phyloP scores from a whole-genome alignment of 2,329 filamentous ascomycete genomes.

The Pseudopyricularia cyperi region DNA sequence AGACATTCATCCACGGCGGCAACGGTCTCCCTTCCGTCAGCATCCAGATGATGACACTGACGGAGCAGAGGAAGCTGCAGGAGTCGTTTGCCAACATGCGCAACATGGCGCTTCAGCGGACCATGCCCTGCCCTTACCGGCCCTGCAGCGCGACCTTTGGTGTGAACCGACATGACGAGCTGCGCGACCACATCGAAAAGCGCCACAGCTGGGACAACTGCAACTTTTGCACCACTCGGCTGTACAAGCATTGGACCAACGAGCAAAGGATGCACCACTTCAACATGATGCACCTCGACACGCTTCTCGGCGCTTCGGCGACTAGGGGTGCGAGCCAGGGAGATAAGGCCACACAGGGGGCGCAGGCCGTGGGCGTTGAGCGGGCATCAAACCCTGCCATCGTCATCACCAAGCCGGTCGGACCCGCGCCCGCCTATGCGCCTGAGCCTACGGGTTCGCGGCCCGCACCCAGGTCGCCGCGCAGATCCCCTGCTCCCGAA shows the following conservation, averaged over 20 bases:
- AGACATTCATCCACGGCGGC: neutral
- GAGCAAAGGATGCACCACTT: slow-evolving; percentile 1
- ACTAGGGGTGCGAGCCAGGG: no score
- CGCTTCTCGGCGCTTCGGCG: neutral
- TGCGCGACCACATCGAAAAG: neutral
- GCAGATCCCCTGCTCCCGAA: neutral
- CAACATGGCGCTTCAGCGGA: neutral
- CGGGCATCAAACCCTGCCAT: neutral
- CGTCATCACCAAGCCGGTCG: neutral
- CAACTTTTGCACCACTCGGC: slow-evolving; percentile 3
- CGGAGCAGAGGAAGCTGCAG: neutral
- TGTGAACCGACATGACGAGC: neutral
- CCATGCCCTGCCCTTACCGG: neutral
- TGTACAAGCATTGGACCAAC: slow-evolving; percentile 1
- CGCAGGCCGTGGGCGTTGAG: neutral
- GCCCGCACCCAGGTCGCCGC: neutral
- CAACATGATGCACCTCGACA: neutral
- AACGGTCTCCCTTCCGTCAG: neutral
- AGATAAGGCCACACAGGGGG: neutral
- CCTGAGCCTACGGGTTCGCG: neutral
- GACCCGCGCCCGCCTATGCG: neutral
- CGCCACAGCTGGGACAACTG: neutral
- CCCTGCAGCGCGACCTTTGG: neutral
- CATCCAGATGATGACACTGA: slow-evolving; percentile 1
- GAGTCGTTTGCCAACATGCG: neutral